Base-by-base conservation (phyloP, 495 filamentous ascomycete species). In the Chaetomium fimeti region DNA sequence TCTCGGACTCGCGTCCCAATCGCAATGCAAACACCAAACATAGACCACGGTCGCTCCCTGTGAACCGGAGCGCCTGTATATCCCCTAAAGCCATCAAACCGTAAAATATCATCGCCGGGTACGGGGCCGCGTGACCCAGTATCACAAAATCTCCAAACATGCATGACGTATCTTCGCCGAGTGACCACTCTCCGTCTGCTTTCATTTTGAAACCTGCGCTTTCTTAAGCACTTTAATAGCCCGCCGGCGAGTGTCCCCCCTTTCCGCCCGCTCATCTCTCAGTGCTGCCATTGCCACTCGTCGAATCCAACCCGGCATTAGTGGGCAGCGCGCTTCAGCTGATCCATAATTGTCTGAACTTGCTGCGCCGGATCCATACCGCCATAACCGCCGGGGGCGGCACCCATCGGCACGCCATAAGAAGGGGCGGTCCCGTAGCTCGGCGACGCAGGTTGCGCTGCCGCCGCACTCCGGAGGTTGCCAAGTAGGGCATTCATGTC, bases 401-500 rank as follows among this genome's bases (percentile, higher is more conserved):
- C 53, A 11, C 32, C 32, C 32, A 51, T 13, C 29, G 56, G 36
- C 28, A n/a, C 16, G 2, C 24, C 53, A 49, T 57, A 63, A 5
- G 57, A 36, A 0, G 63, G 63, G 4, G 48, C 24, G 13, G 67
- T 57, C 1, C 60, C 42, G 65, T 74, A 74, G 60, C 60, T 64
- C 18, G 64, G 20, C 25, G 76, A 38, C 53, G 65, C 60, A 20
- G 65, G 62, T n/a, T 42, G 55, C 42, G 42, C 18, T 9, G 55
- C 57, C 28, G 68, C 56, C 1, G 63, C 62, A 20, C 22, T 65
- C 20, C 62, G 58, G 24, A 72, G 58, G 20, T 59, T 76, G 12
- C 60, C 67, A 2, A 75, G 68, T n/a, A 74, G 47, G 5, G 67
- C 60, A 45, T 75, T 68, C 13, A 76, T 62, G 29, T 77, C 75